Percentiles rank a stretch among this genome's conserved stretches.
phyloP scores from a whole-genome alignment of 352 stramenopile species.

The Globisporangium cylindrosporum region DNA sequence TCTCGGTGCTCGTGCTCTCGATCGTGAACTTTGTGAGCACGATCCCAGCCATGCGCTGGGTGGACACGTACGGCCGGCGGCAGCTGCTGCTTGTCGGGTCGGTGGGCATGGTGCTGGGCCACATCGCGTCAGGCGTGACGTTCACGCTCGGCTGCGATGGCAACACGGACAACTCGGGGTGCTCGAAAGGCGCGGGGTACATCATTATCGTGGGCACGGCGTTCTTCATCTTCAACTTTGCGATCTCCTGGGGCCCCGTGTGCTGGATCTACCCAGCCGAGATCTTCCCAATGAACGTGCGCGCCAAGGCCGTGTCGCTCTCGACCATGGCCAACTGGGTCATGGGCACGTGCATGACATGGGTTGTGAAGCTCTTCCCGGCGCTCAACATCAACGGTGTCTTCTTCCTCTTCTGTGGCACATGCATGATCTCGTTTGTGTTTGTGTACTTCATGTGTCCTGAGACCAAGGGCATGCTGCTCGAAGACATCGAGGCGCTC shows the following conservation, averaged over 20 bases:
- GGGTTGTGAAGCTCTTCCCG: slow-evolving; percentile 23
- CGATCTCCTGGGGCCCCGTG: slow-evolving; percentile 46
- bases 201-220: slow-evolving; percentile 33
- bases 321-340: slow-evolving; percentile 47
- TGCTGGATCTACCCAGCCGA: slow-evolving; percentile 55
- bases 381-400: slow-evolving; percentile 48
- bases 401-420: slow-evolving; percentile 53
- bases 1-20: slow-evolving; percentile 22
- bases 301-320: slow-evolving; percentile 41
- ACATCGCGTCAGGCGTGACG: slow-evolving; percentile 27
- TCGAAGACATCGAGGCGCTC: slow-evolving; percentile 43
- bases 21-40: slow-evolving; percentile 42
- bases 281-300: slow-evolving; percentile 47
- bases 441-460: slow-evolving; percentile 32
- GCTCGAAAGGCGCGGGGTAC: slow-evolving; percentile 31
- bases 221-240: slow-evolving; percentile 57
- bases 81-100: slow-evolving; percentile 36
- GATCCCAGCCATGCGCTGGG: slow-evolving; percentile 46
- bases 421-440: slow-evolving; percentile 36
- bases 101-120: slow-evolving; percentile 43
- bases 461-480: slow-evolving; percentile 38
- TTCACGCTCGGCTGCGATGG: slow-evolving; percentile 30
- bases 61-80: slow-evolving; percentile 41
- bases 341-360: slow-evolving; percentile 37
- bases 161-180: slow-evolving; percentile 30